Evolutionary conservation across 2,329 filamentous ascomycete species (phyloP).

Genomic region (Phyllachora maydis): DNA sequence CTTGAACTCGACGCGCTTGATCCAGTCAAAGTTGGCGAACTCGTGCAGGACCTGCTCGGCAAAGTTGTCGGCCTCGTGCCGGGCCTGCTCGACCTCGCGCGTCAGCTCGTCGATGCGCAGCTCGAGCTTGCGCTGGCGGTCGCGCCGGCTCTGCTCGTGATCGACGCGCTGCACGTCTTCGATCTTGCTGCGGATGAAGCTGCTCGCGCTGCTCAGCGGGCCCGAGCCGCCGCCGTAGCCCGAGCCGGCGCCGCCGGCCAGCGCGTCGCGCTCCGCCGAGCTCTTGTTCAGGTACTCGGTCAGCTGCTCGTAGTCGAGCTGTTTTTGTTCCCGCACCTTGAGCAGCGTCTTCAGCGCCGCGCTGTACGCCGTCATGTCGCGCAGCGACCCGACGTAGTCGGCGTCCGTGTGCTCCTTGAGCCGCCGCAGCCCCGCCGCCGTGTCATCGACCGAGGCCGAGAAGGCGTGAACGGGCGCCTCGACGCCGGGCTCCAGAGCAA

Average conservation of each 20-base stretch:
- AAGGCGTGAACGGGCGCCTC: conserved; percentile 70
- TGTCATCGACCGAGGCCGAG: conserved; percentile 68
- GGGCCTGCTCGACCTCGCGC: conserved; percentile 70
- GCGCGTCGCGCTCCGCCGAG: conserved; percentile 63
- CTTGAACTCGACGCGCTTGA: conserved; percentile 87
- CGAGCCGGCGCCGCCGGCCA: conserved; percentile 22
- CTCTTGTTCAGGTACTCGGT: conserved; percentile 92
- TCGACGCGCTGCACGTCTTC: conserved; percentile 94
- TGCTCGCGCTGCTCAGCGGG: conserved; percentile 56
- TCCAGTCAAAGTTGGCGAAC: conserved; percentile 83
- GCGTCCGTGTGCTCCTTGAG: conserved; percentile 86
- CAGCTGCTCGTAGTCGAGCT: conserved; percentile 89
- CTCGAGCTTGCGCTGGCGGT: conserved; percentile 76
- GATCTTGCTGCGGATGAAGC: conserved; percentile 82
- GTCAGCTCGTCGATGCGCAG: conserved; percentile 84
- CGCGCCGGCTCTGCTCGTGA: conserved; percentile 76
- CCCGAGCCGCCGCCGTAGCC: conserved; percentile 10
- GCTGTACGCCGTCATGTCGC: conserved; percentile 93
- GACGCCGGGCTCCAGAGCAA: conserved; percentile 72
- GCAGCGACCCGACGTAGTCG: conserved; percentile 78
- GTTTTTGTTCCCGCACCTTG: conserved; percentile 89
- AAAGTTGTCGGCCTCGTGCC: conserved; percentile 75
- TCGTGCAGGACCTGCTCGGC: conserved; percentile 93
- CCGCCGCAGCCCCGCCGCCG: conserved; percentile 53
- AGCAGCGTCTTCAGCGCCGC: conserved; percentile 70